phyloP scores from a whole-genome alignment of 768 basidiomycete genomes.

The Boletales sp. region DNA sequence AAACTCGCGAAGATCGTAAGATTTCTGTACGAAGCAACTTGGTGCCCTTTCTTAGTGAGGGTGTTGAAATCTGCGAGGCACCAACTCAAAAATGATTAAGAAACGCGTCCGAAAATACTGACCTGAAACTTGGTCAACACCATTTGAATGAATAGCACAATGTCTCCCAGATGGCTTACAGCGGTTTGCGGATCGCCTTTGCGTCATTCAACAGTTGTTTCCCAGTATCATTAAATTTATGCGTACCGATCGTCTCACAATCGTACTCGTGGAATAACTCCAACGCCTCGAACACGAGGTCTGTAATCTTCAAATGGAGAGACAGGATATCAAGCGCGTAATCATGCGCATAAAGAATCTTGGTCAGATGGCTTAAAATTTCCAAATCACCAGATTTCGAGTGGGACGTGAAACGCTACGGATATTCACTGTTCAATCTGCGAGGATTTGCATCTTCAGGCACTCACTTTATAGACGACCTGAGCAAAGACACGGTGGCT shows the following conservation, averaged over 20 bases:
- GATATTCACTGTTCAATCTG: not conserved
- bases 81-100: not conserved
- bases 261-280: constrained; percentile 68
- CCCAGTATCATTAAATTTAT: not conserved
- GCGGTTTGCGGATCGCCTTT: constrained; percentile 83
- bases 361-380: constrained; percentile 66
- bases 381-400: constrained; percentile 60
- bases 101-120: constrained; percentile 14
- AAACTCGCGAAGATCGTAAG: constrained; percentile 46
- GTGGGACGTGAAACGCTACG: constrained; percentile 57
- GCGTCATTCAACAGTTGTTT: not conserved
- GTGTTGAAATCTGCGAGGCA: constrained; percentile 45
- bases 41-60: constrained; percentile 43
- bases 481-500: constrained; percentile 58
- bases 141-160: constrained; percentile 74
- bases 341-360: constrained; percentile 57
- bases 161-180: constrained; percentile 70
- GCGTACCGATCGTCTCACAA: constrained; percentile 75
- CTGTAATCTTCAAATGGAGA: constrained; percentile 60
- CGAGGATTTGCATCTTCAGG: not conserved
- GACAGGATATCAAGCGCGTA: constrained; percentile 64
- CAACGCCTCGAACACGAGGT: constrained; percentile 61
- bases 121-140: constrained; percentile 65
- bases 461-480: constrained; percentile 53
- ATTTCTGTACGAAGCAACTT: constrained; percentile 48